Percentiles rank a stretch among this genome's conserved stretches.
These are phyloP conservation scores for Elongisporangium prolatum DNA, from an alignment of 352 stramenopile species.

Conservation along the genomic window DNA sequence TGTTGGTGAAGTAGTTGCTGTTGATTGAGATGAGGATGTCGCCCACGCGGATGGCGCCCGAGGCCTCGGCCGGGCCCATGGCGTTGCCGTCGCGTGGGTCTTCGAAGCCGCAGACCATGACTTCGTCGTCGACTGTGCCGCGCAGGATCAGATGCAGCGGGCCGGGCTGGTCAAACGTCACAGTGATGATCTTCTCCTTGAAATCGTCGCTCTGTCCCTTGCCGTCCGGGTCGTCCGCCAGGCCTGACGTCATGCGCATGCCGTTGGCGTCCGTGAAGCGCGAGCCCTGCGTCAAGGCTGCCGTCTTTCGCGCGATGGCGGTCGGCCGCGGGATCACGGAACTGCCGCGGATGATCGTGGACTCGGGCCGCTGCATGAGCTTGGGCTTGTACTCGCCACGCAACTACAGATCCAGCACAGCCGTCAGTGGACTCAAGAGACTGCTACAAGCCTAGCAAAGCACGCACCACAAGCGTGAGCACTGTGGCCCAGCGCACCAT, in stretches of 20 bases:
- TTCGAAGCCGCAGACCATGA: conserved; percentile 86
- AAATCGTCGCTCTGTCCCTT: conserved; percentile 67
- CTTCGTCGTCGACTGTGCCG: conserved; percentile 83
- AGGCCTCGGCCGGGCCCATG: conserved; percentile 52
- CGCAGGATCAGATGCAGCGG: conserved; percentile 67
- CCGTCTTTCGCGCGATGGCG: conserved; percentile 60
- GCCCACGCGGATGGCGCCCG: conserved; percentile 70
- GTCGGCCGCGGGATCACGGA: conserved; percentile 75
- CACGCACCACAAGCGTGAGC: conserved; percentile 75
- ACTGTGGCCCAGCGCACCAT: conserved; percentile 89
- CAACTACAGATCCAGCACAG: conserved; percentile 24
- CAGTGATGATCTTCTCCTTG: conserved; percentile 86
- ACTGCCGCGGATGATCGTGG: conserved; percentile 82
- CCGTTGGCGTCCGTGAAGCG: conserved; percentile 77
- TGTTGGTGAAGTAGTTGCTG: conserved; percentile 84
- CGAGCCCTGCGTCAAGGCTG: conserved; percentile 44
- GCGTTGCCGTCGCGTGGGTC: conserved; percentile 23
- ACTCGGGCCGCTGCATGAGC: conserved; percentile 83
- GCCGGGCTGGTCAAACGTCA: conserved; percentile 80
- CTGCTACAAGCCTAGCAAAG: background rate
- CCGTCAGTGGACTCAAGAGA: background rate
- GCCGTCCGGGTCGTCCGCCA: conserved; percentile 39
- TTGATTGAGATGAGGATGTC: conserved; percentile 87
- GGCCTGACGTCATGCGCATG: conserved; percentile 71
- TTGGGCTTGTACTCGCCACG: conserved; percentile 87